Evolutionary conservation across 1,284 basidiomycete genomes (phyloP).

Genomic region (Ceratobasidium theobromae): DNA sequence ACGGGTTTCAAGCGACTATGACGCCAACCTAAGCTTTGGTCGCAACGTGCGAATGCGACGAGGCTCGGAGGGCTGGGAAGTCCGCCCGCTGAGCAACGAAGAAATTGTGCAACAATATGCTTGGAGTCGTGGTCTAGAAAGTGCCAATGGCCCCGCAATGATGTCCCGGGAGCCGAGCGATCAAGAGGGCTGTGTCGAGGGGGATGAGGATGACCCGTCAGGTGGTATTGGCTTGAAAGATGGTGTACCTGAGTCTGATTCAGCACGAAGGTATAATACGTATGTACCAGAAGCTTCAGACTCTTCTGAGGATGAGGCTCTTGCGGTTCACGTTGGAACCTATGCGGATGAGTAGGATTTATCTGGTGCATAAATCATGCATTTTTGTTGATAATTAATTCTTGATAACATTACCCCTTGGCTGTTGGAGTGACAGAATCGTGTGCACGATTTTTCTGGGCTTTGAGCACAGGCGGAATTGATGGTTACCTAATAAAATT

Average conservation of each 20-base stretch:
- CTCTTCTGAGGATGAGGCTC: slow-evolving; percentile 27
- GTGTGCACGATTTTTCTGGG: too few relatives aligned
- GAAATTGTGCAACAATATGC: slow-evolving; percentile 60
- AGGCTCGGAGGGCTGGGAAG: slow-evolving; percentile 80
- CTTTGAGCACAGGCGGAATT: too few relatives aligned
- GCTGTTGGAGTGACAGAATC: too few relatives aligned
- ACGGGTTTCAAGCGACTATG: slow-evolving; percentile 37
- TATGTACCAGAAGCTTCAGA: slow-evolving; percentile 20
- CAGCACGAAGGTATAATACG: slow-evolving; percentile 4
- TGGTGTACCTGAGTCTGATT: not conserved
- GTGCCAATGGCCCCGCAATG: slow-evolving; percentile 60
- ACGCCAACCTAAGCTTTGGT: slow-evolving; percentile 36
- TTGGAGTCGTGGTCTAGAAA: slow-evolving; percentile 50
- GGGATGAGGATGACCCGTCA: slow-evolving; percentile 42
- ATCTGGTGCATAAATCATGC: not conserved
- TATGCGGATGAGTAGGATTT: slow-evolving; percentile 2
- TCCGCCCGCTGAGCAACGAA: slow-evolving; percentile 59
- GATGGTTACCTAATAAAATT: too few relatives aligned
- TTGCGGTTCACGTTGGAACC: slow-evolving; percentile 3
- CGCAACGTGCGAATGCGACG: slow-evolving; percentile 51
- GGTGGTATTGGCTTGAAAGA: slow-evolving; percentile 22
- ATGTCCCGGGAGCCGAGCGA: too few relatives aligned
- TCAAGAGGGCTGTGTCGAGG: slow-evolving; percentile 36
- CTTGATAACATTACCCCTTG: not conserved
- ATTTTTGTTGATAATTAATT: not conserved